Evolutionary conservation across 2,329 filamentous ascomycete species (phyloP).

Genomic region (Alternaria solani): DNA sequence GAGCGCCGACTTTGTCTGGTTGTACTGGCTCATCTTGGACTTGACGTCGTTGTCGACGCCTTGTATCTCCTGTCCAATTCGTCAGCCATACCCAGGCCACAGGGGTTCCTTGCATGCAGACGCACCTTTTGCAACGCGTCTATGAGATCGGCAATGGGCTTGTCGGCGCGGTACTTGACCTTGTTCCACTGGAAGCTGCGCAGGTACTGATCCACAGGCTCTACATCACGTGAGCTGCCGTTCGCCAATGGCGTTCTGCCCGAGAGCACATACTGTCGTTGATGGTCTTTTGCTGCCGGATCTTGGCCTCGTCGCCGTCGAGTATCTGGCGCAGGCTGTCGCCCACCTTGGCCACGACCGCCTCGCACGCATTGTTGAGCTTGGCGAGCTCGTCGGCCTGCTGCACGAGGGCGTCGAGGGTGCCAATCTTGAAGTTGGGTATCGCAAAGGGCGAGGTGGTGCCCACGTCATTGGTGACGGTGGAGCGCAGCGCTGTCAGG

Average conservation of each 20-base stretch:
- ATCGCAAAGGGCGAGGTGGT: constrained; percentile 79
- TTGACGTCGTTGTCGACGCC: constrained; percentile 97
- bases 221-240: constrained; percentile 57
- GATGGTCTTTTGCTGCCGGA: constrained; percentile 87
- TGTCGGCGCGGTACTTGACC: constrained; percentile 94
- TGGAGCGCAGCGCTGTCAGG: constrained; percentile 75
- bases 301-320: constrained; percentile 83
- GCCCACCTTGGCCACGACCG: constrained; percentile 84
- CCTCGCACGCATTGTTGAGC: constrained; percentile 80
- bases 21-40: constrained; percentile 93
- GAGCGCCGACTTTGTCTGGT: constrained; percentile 84
- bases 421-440: constrained; percentile 97
- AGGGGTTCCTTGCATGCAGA: not conserved
- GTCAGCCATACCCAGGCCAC: too few relatives aligned
- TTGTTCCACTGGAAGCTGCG: constrained; percentile 95
- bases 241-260: not conserved
- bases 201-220: constrained; percentile 94
- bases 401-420: constrained; percentile 91
- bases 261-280: constrained; percentile 74
- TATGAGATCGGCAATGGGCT: constrained; percentile 85
- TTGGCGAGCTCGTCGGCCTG: constrained; percentile 95
- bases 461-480: constrained; percentile 77
- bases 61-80: constrained; percentile 72
- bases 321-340: constrained; percentile 85
- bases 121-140: constrained; percentile 84